These are phyloP conservation scores for Flaveria sonorensis DNA, from an alignment of 129 eudicot genomes.

Conservation along the genomic window DNA sequence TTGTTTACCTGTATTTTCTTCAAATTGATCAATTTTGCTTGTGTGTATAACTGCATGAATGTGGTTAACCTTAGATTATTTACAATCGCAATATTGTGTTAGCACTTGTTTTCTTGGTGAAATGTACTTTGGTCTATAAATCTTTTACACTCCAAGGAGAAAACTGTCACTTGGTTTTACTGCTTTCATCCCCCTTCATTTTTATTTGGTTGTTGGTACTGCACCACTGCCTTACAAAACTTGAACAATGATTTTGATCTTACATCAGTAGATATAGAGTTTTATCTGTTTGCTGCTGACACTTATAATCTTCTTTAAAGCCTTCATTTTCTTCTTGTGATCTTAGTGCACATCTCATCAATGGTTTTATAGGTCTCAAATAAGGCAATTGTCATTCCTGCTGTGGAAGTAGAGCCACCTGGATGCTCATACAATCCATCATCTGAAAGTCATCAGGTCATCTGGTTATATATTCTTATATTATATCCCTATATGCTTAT, in stretches of 20 bases:
- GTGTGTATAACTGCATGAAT: not conserved
- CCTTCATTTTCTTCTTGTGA: not conserved
- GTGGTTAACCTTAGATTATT: not conserved
- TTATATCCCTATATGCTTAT: conserved; percentile 6
- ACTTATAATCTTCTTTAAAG: not conserved
- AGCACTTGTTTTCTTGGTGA: not conserved
- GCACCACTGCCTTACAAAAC: not conserved
- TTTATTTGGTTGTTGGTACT: not conserved
- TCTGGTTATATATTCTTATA: not conserved
- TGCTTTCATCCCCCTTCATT: conserved; percentile 1
- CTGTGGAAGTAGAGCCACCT: conserved; percentile 84
- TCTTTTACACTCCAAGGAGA: conserved; percentile 6
- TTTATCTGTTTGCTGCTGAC: not conserved
- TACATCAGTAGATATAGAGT: not conserved
- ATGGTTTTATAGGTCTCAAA: conserved; percentile 49
- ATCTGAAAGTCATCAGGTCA: conserved; percentile 80
- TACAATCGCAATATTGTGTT: not conserved
- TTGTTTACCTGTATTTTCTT: not conserved
- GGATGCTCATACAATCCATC: conserved; percentile 94
- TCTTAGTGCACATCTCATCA: not conserved
- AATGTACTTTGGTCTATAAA: not conserved
- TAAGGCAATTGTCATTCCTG: conserved; percentile 69
- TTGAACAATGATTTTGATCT: not conserved
- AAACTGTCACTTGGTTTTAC: conserved; percentile 2
- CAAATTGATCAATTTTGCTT: not conserved